Evolutionary conservation across 2,329 filamentous ascomycete species (phyloP), one percentile per base, ranked within the genome.

Genomic region (Penicillium oxalicum): DNA sequence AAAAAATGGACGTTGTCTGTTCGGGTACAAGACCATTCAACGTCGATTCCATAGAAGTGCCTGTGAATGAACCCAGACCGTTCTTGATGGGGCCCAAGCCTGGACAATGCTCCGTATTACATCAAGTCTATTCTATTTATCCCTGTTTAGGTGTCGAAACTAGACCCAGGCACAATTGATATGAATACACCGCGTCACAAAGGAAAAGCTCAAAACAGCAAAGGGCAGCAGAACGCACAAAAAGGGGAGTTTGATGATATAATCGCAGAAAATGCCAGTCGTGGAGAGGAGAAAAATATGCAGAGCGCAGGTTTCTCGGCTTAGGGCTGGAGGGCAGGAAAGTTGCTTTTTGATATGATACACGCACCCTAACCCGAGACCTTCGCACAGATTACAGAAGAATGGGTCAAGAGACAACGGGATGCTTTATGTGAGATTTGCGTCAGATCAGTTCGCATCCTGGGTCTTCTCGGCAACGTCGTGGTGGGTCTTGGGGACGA

Each of bases 401-500:
- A 45, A 27, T 18, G 49, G 24, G 40, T n/a, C 29, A 11, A 32
- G 34, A 42, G 18, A 37, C 13, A 44, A 45, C 32, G 47, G 50
- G 46, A 49, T 26, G 50, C 42, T 13, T 47, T 49, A 43, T 34
- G 44, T 43, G 26, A 24, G 44, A 42, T 24, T 18, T 33, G 26
- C 8, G 40, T n/a, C 26, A 45, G 13, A 44, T 54, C 57, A 56
- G 57, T 62, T 49, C 12, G 55, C 49, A 46, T 55, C 47, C 35
- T 55, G 36, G 50, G 56, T 61, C 58, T 60, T 56, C 45, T 49
- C 49, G 49, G 61, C 58, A 26, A 66, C 63, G 57, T 79, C 76
- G 55, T 77, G 73, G 53, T 67, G 70, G 34, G 75, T 73, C 64
- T 76, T 78, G 18, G 77, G 76, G 7, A 80, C 64, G 12, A 75